A percentile compares a stretch with the other conserved stretches of the same genome.
These are phyloP conservation scores for Grosmannia clavigera DNA, from an alignment of 2,329 filamentous ascomycete species.

Conservation along the genomic window DNA sequence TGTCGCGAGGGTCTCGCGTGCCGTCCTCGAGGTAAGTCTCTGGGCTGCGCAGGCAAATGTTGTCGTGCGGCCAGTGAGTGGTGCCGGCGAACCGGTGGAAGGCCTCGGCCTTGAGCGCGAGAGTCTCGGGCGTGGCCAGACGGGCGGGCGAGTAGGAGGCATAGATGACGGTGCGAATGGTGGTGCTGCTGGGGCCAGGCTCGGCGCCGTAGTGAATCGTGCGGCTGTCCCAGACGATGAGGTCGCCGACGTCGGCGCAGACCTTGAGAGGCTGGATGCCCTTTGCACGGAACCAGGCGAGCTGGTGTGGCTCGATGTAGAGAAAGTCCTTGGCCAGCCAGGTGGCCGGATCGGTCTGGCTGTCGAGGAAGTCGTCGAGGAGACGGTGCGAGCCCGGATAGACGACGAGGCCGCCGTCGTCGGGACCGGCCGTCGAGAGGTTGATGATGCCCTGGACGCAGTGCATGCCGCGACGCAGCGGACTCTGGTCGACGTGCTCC, in stretches of 20 bases:
- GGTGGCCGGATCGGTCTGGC: neutral
- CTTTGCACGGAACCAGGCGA: conserved; percentile 1
- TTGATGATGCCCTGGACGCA: conserved; percentile 20
- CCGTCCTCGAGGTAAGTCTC: neutral
- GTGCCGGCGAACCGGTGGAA: conserved; percentile 18
- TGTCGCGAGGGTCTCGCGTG: neutral
- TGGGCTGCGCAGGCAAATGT: neutral
- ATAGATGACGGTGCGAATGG: conserved; percentile 22
- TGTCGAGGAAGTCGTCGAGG: conserved; percentile 5
- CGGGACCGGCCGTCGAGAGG: conserved; percentile 20
- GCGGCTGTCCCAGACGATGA: conserved; percentile 24
- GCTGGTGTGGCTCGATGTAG: neutral
- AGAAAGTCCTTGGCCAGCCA: conserved; percentile 2
- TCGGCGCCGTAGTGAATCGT: conserved; percentile 24
- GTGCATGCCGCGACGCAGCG: conserved; percentile 14
- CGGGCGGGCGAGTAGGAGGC: conserved; percentile 22
- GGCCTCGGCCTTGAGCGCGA: conserved; percentile 17
- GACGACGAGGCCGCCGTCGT: conserved; percentile 25
- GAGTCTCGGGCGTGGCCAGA: conserved; percentile 17
- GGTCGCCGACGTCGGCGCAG: conserved; percentile 6
- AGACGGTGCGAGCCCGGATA: conserved; percentile 16
- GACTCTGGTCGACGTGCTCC: conserved; percentile 24
- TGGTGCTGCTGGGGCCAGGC: conserved; percentile 14
- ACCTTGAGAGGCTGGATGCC: conserved; percentile 5
- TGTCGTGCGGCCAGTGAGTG: conserved; percentile 17